Percentiles rank a stretch among this genome's conserved stretches.
phyloP scores from a whole-genome alignment of 2,329 filamentous ascomycete species.

The Beauveria sp. region DNA sequence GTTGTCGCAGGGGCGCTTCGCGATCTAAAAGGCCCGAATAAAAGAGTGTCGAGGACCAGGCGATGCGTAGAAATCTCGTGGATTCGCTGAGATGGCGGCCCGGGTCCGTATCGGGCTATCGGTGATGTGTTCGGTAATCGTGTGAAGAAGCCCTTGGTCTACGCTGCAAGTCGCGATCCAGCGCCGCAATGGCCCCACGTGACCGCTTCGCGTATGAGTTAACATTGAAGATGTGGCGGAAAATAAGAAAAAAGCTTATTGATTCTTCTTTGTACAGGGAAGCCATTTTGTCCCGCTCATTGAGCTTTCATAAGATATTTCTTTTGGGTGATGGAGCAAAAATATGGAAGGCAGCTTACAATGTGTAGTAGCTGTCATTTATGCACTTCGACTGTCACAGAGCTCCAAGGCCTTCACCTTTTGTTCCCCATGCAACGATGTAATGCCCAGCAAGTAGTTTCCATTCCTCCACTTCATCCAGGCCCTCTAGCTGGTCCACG shows the following conservation, averaged over 20 bases:
- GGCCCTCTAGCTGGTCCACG: conserved; percentile 70
- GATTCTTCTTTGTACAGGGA: background rate
- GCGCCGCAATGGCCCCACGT: background rate
- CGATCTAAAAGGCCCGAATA: too few species aligned
- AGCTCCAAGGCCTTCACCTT: conserved; percentile 35
- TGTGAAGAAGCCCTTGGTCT: too few species aligned
- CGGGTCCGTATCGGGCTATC: background rate
- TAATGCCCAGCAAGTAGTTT: conserved; percentile 81
- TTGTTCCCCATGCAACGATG: conserved; percentile 82
- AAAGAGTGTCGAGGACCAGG: background rate
- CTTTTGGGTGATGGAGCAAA: background rate
- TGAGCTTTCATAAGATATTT: background rate
- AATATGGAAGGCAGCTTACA: background rate
- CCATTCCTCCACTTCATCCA: conserved; percentile 97
- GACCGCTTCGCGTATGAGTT: background rate
- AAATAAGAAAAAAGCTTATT: background rate
- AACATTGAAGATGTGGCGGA: background rate
- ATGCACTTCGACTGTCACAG: background rate
- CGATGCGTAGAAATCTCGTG: background rate
- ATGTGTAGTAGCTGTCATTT: background rate
- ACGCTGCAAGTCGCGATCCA: background rate
- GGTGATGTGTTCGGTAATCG: background rate
- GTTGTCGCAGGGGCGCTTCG: background rate
- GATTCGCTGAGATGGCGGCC: background rate
- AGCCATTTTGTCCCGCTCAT: background rate